Evolutionary conservation across 495 filamentous ascomycete species (phyloP).

Genomic region (Terfezia boudieri): DNA sequence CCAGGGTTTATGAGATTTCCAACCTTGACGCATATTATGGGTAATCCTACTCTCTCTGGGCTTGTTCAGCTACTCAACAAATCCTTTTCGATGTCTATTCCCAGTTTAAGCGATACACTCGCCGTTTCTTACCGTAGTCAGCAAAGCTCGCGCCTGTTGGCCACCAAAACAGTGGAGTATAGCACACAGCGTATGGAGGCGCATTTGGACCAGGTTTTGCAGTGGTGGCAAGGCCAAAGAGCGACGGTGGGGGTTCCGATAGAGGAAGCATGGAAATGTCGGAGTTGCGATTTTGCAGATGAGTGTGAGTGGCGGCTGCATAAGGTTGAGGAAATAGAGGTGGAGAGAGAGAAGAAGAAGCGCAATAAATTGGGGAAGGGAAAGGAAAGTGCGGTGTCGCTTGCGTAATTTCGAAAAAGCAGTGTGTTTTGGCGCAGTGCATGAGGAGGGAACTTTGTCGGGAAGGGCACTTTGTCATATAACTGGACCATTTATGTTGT

Average conservation of each 20-base stretch:
- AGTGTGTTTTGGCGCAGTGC: too few relatives aligned
- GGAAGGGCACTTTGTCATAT: too few relatives aligned
- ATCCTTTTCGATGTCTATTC: conserved; percentile 33
- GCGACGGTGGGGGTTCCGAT: conserved; percentile 58
- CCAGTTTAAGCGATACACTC: conserved; percentile 32
- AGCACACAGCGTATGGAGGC: conserved; percentile 35
- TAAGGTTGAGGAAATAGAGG: conserved; percentile 32
- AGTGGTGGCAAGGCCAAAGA: conserved; percentile 73
- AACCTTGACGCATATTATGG: conserved; percentile 29
- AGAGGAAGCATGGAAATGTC: conserved; percentile 80
- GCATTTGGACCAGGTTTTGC: conserved; percentile 47
- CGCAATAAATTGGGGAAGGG: conserved; percentile 18
- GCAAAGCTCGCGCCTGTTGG: conserved; percentile 34
- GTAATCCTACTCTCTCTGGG: conserved; percentile 33
- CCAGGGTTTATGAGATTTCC: conserved; percentile 14
- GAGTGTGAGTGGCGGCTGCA: conserved; percentile 30
- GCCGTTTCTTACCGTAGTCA: conserved; percentile 39
- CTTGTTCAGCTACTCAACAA: conserved; percentile 48
- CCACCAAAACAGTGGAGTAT: conserved; percentile 45
- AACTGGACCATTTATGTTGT: too few relatives aligned
- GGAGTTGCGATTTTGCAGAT: conserved; percentile 32
- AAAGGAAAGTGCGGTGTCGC: neutral
- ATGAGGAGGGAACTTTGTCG: too few relatives aligned
- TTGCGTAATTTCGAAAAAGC: neutral
- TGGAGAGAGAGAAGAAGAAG: conserved; percentile 31